phyloP scores from a whole-genome alignment of 2,329 filamentous ascomycete genomes.

The Sclerotinia spermophila region DNA sequence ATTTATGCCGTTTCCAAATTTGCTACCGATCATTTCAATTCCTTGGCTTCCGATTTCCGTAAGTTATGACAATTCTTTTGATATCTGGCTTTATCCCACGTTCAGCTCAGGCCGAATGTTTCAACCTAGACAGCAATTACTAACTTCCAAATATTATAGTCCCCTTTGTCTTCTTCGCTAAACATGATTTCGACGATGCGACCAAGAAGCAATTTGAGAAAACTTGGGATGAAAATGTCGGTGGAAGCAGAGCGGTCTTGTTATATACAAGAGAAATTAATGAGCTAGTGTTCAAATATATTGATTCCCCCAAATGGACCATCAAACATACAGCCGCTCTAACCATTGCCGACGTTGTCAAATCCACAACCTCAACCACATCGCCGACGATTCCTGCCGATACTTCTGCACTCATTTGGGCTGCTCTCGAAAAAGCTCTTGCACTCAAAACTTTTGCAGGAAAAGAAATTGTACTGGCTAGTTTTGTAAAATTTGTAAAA shows the following conservation, averaged over 20 bases:
- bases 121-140: background rate
- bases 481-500: conserved; percentile 74
- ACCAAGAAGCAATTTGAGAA: conserved; percentile 76
- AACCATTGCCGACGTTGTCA: conserved; percentile 69
- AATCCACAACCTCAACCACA: conserved; percentile 56
- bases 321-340: conserved; percentile 86
- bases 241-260: conserved; percentile 74
- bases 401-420: conserved; percentile 70
- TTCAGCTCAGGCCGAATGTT: background rate
- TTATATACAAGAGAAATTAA: conserved; percentile 84
- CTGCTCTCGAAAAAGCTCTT: conserved; percentile 74
- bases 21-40: conserved; percentile 82
- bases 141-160: conserved; percentile 41
- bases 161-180: conserved; percentile 83
- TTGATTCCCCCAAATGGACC: conserved; percentile 82
- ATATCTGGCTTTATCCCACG: too few relatives aligned
- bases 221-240: conserved; percentile 88
- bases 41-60: conserved; percentile 63
- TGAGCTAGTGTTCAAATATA: conserved; percentile 58
- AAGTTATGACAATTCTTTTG: background rate
- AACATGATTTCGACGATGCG: conserved; percentile 79
- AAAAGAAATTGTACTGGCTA: conserved; percentile 79
- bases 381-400: conserved; percentile 51
- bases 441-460: conserved; percentile 88
- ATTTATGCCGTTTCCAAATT: conserved; percentile 78